Conservation (phyloP, 352 stramenopile genomes). For the Globisporangium cederbergense region DNA sequence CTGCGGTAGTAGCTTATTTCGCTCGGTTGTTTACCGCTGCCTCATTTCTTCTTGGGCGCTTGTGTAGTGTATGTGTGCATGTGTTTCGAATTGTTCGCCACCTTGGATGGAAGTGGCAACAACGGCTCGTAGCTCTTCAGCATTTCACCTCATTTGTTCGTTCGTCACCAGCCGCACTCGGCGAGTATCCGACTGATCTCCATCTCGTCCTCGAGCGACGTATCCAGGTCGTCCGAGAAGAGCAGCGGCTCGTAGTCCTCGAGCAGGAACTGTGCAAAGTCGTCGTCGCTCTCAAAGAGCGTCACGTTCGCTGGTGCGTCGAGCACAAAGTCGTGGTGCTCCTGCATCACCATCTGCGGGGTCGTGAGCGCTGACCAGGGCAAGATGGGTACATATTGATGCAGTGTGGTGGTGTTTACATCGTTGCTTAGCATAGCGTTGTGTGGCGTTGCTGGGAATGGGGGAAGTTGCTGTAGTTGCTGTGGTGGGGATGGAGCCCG, state of each 20-base stretch:
- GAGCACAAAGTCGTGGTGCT: slow-evolving; percentile 19
- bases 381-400: slow-evolving; percentile 13
- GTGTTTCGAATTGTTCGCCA: not conserved
- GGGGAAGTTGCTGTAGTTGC: not conserved
- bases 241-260: slow-evolving; percentile 22
- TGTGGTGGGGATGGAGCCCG: not conserved
- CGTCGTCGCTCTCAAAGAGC: slow-evolving; percentile 18
- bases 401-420: not conserved
- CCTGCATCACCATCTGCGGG: slow-evolving; percentile 18
- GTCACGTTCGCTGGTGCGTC: slow-evolving; percentile 3
- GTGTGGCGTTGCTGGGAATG: not conserved
- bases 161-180: slow-evolving; percentile 18
- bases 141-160: not conserved
- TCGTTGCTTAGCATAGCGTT: not conserved
- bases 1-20: too few relatives aligned
- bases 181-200: slow-evolving; percentile 22
- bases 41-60: too few relatives aligned
- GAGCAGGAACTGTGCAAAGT: slow-evolving; percentile 18
- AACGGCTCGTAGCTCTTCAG: not conserved
- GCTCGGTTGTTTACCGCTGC: too few relatives aligned
- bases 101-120: not conserved
- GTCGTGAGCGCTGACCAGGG: slow-evolving; percentile 16
- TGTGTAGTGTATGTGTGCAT: not conserved
- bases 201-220: slow-evolving; percentile 18
- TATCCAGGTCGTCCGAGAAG: slow-evolving; percentile 14